Percentiles rank a stretch among this genome's conserved stretches.
Evolutionary conservation across 2,329 filamentous ascomycete genomes (phyloP).

Genomic region (Elsinoe necatrix): DNA sequence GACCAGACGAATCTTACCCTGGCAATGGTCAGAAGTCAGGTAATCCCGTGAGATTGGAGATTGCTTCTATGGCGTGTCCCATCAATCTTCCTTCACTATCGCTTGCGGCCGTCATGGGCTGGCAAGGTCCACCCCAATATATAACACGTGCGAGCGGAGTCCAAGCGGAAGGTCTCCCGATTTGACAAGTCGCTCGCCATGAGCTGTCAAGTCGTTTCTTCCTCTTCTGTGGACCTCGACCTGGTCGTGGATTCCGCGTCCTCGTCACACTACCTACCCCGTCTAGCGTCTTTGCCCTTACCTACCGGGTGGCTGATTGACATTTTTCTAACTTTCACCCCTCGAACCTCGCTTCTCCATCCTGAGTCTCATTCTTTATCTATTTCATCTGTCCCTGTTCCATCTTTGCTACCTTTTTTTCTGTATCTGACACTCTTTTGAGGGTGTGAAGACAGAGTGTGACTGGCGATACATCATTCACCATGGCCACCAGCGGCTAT

Average conservation of each 20-base stretch:
- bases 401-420: not conserved
- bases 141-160: slow-evolving; percentile 9
- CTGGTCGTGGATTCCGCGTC: not conserved
- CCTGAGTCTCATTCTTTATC: not conserved
- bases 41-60: not conserved
- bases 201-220: slow-evolving; percentile 2
- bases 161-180: not conserved
- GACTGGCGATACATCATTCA: not conserved
- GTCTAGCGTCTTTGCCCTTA: not conserved
- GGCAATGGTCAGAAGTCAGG: not conserved
- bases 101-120: not conserved
- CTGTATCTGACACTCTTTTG: not conserved
- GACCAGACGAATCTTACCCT: not conserved
- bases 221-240: not conserved
- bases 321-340: not conserved
- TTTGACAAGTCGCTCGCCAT: slow-evolving; percentile 7
- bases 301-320: not conserved
- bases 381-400: not conserved
- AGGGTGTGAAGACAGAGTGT: not conserved
- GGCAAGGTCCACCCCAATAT: slow-evolving; percentile 3
- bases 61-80: not conserved
- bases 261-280: slow-evolving; percentile 2
- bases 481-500: slow-evolving; percentile 10
- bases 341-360: slow-evolving; percentile 3
- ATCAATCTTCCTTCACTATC: not conserved